Evolutionary conservation across 2,329 filamentous ascomycete genomes (phyloP).

Genomic region (Microcyclosporella mali): DNA sequence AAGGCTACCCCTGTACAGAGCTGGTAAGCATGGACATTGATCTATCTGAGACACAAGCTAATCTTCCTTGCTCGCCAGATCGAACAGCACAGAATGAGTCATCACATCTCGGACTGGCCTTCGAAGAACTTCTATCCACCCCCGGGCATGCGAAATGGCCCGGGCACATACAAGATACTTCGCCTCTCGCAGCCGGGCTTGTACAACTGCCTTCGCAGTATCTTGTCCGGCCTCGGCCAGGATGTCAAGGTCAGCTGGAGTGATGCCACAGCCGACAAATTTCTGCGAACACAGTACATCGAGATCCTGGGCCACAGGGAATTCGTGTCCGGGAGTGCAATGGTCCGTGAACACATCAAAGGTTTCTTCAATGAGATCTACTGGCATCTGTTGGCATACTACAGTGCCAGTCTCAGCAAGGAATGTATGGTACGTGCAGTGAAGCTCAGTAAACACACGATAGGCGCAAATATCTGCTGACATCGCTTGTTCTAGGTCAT

Average conservation of each 20-base stretch:
- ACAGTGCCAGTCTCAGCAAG: constrained; percentile 3
- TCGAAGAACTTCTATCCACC: constrained; percentile 14
- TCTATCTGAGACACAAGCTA: background rate
- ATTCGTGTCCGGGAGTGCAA: constrained; percentile 8
- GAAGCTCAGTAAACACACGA: too few species aligned
- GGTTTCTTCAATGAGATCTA: constrained; percentile 15
- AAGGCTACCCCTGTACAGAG: constrained; percentile 16
- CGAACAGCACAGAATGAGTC: too few species aligned
- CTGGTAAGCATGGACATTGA: constrained; percentile 1
- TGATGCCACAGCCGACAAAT: constrained; percentile 7
- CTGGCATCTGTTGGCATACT: constrained; percentile 5
- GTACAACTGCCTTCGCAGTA: constrained; percentile 8
- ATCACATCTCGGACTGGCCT: background rate
- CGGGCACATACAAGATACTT: constrained; percentile 8
- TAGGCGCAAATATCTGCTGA: too few species aligned
- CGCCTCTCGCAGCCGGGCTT: constrained; percentile 11
- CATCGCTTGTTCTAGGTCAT: constrained; percentile 10
- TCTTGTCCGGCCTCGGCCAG: constrained; percentile 4
- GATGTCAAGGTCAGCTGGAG: background rate
- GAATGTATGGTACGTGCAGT: too few species aligned
- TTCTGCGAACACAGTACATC: constrained; percentile 14
- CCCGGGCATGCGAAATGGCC: constrained; percentile 10
- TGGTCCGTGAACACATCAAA: constrained; percentile 14
- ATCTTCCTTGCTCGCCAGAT: too few species aligned
- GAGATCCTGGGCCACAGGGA: constrained; percentile 10